Conservation (phyloP, 805 yeast species). For the Saccharomycopsis selenospora region DNA sequence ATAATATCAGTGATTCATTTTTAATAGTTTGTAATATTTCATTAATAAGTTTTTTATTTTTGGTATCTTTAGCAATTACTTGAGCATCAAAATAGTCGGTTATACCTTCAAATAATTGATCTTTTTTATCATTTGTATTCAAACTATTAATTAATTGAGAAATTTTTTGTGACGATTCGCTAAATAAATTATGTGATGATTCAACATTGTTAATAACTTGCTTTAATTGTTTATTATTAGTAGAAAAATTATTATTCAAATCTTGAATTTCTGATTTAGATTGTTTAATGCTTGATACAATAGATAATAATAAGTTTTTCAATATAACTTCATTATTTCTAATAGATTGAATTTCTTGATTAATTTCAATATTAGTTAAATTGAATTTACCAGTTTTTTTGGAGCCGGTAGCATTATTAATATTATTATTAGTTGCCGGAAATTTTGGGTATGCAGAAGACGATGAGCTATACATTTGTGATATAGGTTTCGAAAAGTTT, state of each 20-base stretch:
- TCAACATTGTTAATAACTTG: constrained; percentile 5
- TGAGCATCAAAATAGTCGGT: background rate
- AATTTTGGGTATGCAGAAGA: background rate
- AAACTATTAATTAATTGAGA: background rate
- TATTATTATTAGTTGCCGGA: background rate
- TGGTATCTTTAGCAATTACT: background rate
- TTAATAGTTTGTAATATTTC: background rate
- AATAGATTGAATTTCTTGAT: constrained; percentile 12
- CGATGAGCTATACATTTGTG: no score
- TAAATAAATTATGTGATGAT: background rate
- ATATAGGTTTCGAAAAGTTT: no score
- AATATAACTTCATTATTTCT: constrained; percentile 15
- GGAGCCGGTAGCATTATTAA: background rate
- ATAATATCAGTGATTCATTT: background rate
- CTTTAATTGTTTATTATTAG: constrained; percentile 9
- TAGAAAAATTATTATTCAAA: constrained; percentile 3
- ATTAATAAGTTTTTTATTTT: background rate
- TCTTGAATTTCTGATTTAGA: constrained; percentile 8
- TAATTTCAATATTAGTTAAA: constrained; percentile 18
- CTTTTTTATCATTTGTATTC: background rate
- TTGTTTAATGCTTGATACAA: constrained; percentile 10
- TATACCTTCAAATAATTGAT: background rate
- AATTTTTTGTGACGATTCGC: background rate
- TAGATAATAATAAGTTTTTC: constrained; percentile 14
- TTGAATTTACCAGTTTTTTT: constrained; percentile 4